Base-by-base conservation (phyloP, 1,284 basidiomycete species). In the Athelia psychrophila region DNA sequence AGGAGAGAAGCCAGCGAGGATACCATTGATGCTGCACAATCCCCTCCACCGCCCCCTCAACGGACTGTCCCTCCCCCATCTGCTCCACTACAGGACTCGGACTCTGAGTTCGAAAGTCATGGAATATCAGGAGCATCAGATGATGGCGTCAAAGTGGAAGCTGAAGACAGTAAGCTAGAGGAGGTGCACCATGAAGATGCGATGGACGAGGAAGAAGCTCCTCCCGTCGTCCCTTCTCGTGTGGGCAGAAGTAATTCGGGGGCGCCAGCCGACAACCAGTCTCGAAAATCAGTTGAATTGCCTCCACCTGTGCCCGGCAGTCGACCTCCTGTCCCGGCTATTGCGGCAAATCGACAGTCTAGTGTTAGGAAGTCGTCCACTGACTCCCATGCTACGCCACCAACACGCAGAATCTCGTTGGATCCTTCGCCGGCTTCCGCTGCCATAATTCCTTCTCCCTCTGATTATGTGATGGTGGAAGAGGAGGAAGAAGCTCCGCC, bases 101-200 rank as follows among this genome's bases (percentile, higher is more conserved):
- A 80, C n/a, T 69, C 70, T 15, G 78, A 79, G 51, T 64, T 65
- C 27, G 76, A 70, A 40, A 77, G 73, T 56, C 60, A 64, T 16
- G 64, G 66, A 32, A 68, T 67, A 45, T 79, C 79, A 8, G 64
- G 66, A 32, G 67, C 67, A 44, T 79, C 79, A 8, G 81, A 84
- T 20, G 85, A 87, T 51, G 79, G 78, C 18, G 81, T 84, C 22
- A 75, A 75, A 42, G 78, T 82, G 15, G 84, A 85, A 53, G 79
- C 77, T 5, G 85, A 87, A 59, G 83, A 86, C 55, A 86, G 81
- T 56, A 84, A 88, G 63, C 69, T 81, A 8, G 86, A 87, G 58
- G 84, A 86, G 55, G 76, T 86, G 16, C 70, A 66, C 3, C 72
- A 82, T 53, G 78, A 79, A 47, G 81, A 85, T 53, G 77, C 70